These are phyloP conservation scores for Metschnikowia santaceciliae DNA, from an alignment of 805 yeast species.

Conservation along the genomic window DNA sequence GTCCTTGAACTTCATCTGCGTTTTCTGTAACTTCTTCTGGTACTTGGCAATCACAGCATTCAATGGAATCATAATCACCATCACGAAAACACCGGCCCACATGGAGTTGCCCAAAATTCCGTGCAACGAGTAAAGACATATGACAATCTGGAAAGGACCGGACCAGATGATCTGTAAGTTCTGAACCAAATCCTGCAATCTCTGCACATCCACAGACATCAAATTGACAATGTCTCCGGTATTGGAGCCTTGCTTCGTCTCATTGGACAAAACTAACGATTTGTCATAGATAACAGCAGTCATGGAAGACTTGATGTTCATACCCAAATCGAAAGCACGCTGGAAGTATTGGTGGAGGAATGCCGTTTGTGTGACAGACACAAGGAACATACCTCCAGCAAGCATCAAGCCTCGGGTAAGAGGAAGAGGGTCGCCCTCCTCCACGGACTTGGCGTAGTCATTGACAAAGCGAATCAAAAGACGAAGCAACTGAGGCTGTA, in stretches of 20 bases:
- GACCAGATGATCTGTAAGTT: conserved; percentile 83
- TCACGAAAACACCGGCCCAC: conserved; percentile 91
- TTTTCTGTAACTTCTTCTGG: conserved; percentile 71
- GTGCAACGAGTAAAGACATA: conserved; percentile 73
- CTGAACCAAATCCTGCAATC: conserved; percentile 79
- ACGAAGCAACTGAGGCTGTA: conserved; percentile 20
- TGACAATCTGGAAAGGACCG: conserved; percentile 81
- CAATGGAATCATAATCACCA: conserved; percentile 74
- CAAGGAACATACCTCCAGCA: conserved; percentile 68
- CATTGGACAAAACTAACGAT: conserved; percentile 64
- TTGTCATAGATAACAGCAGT: conserved; percentile 67
- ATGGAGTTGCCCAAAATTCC: conserved; percentile 78
- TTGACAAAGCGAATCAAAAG: conserved; percentile 37
- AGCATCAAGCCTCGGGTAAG: conserved; percentile 72
- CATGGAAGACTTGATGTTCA: conserved; percentile 67
- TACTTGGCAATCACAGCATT: conserved; percentile 65
- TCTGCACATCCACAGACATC: conserved; percentile 91
- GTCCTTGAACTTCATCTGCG: conserved; percentile 88
- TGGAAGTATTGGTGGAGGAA: conserved; percentile 76
- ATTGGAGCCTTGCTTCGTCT: conserved; percentile 63
- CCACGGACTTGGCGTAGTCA: conserved; percentile 35
- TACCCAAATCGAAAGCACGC: conserved; percentile 69
- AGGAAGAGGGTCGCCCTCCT: conserved; percentile 48
- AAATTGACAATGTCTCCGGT: conserved; percentile 93
- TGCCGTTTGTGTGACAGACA: conserved; percentile 74